Percentiles rank a stretch among this genome's conserved stretches.
These are phyloP conservation scores for Thalassiosira ordinaria DNA, from an alignment of 352 stramenopile species.

Conservation along the genomic window DNA sequence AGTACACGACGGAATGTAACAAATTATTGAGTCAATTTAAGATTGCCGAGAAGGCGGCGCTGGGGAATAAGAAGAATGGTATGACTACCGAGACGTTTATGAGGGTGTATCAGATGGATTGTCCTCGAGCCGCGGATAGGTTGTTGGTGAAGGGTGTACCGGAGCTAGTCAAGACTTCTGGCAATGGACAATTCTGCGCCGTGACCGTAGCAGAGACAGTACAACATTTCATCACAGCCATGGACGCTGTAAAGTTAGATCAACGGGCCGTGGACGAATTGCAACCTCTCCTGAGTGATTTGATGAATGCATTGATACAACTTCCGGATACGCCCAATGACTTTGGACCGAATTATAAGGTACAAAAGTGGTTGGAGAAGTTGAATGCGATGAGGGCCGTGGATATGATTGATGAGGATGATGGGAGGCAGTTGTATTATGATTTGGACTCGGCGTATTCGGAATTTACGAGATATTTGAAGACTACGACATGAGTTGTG, in stretches of 20 bases:
- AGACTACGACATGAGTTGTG: slow-evolving; percentile 31
- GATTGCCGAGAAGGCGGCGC: slow-evolving; percentile 92
- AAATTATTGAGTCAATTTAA: slow-evolving; percentile 98
- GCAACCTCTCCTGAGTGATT: slow-evolving; percentile 95
- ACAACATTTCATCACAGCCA: slow-evolving; percentile 98
- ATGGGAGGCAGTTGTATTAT: slow-evolving; percentile 94
- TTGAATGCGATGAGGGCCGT: slow-evolving; percentile 96
- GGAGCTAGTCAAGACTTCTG: slow-evolving; percentile 89
- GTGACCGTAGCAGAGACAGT: slow-evolving; percentile 91
- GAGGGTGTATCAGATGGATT: slow-evolving; percentile 95
- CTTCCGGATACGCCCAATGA: slow-evolving; percentile 93
- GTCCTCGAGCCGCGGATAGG: slow-evolving; percentile 92
- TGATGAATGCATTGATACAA: slow-evolving; percentile 94
- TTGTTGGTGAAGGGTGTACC: slow-evolving; percentile 94
- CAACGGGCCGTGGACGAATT: slow-evolving; percentile 97
- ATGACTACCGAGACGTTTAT: slow-evolving; percentile 90
- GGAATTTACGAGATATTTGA: slow-evolving; percentile 89
- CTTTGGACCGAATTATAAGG: slow-evolving; percentile 92
- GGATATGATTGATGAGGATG: slow-evolving; percentile 94
- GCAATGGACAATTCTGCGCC: slow-evolving; percentile 79
- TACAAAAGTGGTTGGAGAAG: slow-evolving; percentile 94
- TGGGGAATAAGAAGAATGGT: slow-evolving; percentile 56
- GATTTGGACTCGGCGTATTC: slow-evolving; percentile 95
- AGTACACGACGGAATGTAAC: slow-evolving; percentile 96
- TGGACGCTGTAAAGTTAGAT: slow-evolving; percentile 98